Evolutionary conservation across 345 rosid genomes (phyloP).

Genomic region (Eucalyptus melliodora): DNA sequence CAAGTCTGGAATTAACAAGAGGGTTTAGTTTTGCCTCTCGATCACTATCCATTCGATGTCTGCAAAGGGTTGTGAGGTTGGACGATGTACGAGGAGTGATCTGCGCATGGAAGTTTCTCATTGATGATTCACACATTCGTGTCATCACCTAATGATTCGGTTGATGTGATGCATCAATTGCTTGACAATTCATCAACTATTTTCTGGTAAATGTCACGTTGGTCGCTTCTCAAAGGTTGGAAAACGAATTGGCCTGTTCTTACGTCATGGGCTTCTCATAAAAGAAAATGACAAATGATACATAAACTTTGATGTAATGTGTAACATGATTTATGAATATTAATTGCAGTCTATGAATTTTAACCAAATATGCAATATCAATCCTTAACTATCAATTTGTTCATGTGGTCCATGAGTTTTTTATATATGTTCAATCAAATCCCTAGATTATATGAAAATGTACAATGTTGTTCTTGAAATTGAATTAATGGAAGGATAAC

Average conservation of each 20-base stretch:
- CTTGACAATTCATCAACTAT: neutral
- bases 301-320: too few species aligned
- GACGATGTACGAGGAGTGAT: neutral
- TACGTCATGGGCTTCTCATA: fast-evolving
- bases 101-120: neutral
- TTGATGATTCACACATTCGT: neutral
- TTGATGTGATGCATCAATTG: neutral
- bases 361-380: too few species aligned
- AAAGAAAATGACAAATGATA: too few species aligned
- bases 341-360: too few species aligned
- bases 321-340: fast-evolving
- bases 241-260: too few species aligned
- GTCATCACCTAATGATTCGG: neutral
- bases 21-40: neutral
- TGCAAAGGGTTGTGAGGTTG: neutral
- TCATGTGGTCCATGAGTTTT: fast-evolving
- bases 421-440: fast-evolving
- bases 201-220: neutral
- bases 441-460: too few species aligned
- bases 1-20: too few species aligned
- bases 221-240: neutral
- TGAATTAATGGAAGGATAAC: too few species aligned
- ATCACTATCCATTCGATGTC: neutral
- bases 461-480: fast-evolving
- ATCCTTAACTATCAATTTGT: too few species aligned